Evolutionary conservation across 148 eudicot species (phyloP).

Genomic region (Rhododendron molle): DNA sequence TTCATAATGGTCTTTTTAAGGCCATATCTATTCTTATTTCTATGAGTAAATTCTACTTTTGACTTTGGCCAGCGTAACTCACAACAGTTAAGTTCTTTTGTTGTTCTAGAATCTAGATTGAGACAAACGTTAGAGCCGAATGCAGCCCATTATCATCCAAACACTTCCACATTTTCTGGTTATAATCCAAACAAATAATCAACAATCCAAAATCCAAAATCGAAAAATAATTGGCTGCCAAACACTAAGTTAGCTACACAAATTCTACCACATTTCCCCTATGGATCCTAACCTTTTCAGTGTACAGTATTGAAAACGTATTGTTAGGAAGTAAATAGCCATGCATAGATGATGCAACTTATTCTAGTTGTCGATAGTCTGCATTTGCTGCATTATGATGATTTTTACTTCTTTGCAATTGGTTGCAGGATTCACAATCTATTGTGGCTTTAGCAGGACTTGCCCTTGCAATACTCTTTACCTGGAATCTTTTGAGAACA

Average conservation of each 20-base stretch:
- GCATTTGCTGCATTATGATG: not conserved
- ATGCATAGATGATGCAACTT: not conserved
- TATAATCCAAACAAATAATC: not conserved
- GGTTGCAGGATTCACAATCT: slow-evolving; percentile 69
- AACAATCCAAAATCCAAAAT: not conserved
- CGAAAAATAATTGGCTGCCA: not conserved
- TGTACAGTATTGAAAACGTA: not conserved
- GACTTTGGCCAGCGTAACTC: not conserved
- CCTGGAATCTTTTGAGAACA: slow-evolving; percentile 74
- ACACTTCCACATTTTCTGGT: not conserved
- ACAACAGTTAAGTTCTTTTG: not conserved
- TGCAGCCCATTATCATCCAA: not conserved
- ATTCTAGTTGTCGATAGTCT: not conserved
- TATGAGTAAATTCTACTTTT: not conserved
- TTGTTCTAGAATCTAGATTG: not conserved
- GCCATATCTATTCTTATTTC: not conserved
- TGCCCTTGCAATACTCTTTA: slow-evolving; percentile 76
- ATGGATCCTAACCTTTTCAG: not conserved
- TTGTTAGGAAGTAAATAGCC: not conserved
- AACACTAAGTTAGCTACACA: not conserved
- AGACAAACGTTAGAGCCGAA: not conserved
- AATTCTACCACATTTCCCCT: not conserved
- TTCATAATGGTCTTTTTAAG: not conserved
- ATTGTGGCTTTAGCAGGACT: slow-evolving; percentile 87
- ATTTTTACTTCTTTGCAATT: not conserved